phyloP scores from a whole-genome alignment of 177 flowering plant species.

The Telopea speciosissima region DNA sequence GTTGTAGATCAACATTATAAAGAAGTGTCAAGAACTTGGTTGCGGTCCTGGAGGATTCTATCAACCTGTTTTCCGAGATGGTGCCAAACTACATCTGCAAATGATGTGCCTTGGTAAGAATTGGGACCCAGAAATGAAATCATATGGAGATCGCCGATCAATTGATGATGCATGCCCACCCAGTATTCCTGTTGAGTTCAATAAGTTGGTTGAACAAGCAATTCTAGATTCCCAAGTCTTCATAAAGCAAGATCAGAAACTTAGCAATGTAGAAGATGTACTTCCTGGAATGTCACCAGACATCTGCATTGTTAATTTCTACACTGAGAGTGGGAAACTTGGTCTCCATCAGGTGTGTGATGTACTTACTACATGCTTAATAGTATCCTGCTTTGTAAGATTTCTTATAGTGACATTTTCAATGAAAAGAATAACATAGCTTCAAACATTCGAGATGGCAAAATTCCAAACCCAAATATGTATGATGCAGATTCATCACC shows the following conservation, averaged over 20 bases:
- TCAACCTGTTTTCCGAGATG: conserved; percentile 62
- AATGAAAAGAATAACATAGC: background rate
- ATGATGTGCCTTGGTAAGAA: conserved; percentile 96
- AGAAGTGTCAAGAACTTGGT: conserved; percentile 55
- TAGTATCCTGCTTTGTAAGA: background rate
- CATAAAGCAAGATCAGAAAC: conserved; percentile 15
- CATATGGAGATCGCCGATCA: conserved; percentile 37
- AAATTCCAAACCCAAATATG: too few species aligned
- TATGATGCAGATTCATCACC: too few species aligned
- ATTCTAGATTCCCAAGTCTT: conserved; percentile 41
- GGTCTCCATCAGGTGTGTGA: conserved; percentile 83
- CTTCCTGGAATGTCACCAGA: conserved; percentile 64
- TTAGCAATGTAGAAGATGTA: conserved; percentile 22
- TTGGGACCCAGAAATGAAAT: conserved; percentile 70
- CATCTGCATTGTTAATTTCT: conserved; percentile 79
- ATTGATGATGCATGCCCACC: conserved; percentile 61
- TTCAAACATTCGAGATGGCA: background rate
- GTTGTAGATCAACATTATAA: conserved; percentile 48
- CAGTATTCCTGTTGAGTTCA: conserved; percentile 47
- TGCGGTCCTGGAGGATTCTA: conserved; percentile 73
- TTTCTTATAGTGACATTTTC: background rate
- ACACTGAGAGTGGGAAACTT: conserved; percentile 49
- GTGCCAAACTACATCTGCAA: conserved; percentile 45
- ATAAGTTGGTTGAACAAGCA: conserved; percentile 41
- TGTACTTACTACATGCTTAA: background rate